Base-by-base conservation (phyloP, 805 yeast species). In the Yarrowia osloensis region DNA sequence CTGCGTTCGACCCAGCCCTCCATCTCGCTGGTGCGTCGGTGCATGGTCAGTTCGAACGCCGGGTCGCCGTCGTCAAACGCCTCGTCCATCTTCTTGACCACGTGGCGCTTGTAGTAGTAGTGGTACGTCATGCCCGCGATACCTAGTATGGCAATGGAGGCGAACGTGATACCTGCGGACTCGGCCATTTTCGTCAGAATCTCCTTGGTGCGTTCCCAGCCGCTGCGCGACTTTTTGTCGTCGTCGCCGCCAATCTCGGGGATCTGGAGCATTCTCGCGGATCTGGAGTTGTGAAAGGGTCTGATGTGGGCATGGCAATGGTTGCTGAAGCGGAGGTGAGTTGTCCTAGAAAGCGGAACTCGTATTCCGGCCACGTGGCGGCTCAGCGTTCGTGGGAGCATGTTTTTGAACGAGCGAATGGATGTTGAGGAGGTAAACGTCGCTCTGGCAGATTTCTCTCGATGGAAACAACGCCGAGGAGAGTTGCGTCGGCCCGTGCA, bases 101-200 rank as follows among this genome's bases (percentile, higher is more conserved):
- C 91, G 70, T 85, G 88, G 3, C 70, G 59, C 50, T 83, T 80
- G 75, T 90, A 90, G 57, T 84, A 78, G 54, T 81, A 80, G 73
- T 90, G 96, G 74, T 90, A 90, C 15, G 84, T 71, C n/a, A 85
- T 73, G 2, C 96, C 96, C 2, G 94, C 89, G 1, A 85, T 77
- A 0, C 90, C 94, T 19, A 90, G 80, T 40, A 90, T 85, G 2
- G 85, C 81, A 39, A 90, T 76, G 2, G 93, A 87, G 17, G 90
- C 85, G 54, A 89, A 78, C 19, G 93, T 89, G 52, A 90, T 85
- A 2, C 90, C 86, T 0, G 87, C 86, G 0, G 95, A 86, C 73
- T 90, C 95, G 4, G 71, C 24, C 29, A 69, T 57, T 50, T 72
- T 73, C 33, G 69, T 37, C 17, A 68, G 24, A 5, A 69, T 54